A percentile compares a stretch with the other conserved stretches of the same genome.
phyloP scores from a whole-genome alignment of 2,329 filamentous ascomycete genomes.

The Exophiala dermatitidis region DNA sequence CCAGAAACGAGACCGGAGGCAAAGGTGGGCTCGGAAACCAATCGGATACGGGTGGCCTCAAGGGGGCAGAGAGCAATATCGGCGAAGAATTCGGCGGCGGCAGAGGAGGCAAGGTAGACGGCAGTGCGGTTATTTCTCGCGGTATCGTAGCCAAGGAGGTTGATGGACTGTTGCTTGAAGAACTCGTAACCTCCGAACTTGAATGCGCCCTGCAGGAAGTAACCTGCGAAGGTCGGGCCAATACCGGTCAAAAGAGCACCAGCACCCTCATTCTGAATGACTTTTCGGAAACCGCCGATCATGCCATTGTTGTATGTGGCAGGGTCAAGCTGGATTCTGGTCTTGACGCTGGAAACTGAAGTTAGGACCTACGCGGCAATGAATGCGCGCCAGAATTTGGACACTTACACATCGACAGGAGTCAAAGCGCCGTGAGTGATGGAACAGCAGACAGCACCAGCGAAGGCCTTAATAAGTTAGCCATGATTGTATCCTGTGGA shows the following conservation, averaged over 20 bases:
- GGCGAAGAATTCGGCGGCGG: slow-evolving; percentile 57
- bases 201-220: slow-evolving; percentile 89
- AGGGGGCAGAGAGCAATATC: slow-evolving; percentile 72
- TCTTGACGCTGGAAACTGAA: slow-evolving; percentile 67
- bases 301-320: slow-evolving; percentile 81
- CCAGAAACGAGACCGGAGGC: slow-evolving; percentile 71
- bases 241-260: slow-evolving; percentile 78
- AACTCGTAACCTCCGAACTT: slow-evolving; percentile 95
- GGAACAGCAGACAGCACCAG: slow-evolving; percentile 95
- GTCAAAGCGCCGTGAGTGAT: slow-evolving; percentile 95
- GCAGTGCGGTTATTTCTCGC: slow-evolving; percentile 72
- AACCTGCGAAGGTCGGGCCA: slow-evolving; percentile 79
- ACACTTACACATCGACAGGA: slow-evolving; percentile 96
- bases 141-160: slow-evolving; percentile 67
- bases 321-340: slow-evolving; percentile 87
- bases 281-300: slow-evolving; percentile 78
- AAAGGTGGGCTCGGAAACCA: slow-evolving; percentile 81
- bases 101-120: slow-evolving; percentile 66
- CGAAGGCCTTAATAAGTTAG: slow-evolving; percentile 55
- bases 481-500: not conserved
- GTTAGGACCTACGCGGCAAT: not conserved
- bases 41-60: slow-evolving; percentile 87
- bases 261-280: slow-evolving; percentile 75
- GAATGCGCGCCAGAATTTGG: slow-evolving; percentile 29
- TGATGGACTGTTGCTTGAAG: slow-evolving; percentile 90